Conservation (phyloP, 495 filamentous ascomycete species). For the Penicillium subrubescens region DNA sequence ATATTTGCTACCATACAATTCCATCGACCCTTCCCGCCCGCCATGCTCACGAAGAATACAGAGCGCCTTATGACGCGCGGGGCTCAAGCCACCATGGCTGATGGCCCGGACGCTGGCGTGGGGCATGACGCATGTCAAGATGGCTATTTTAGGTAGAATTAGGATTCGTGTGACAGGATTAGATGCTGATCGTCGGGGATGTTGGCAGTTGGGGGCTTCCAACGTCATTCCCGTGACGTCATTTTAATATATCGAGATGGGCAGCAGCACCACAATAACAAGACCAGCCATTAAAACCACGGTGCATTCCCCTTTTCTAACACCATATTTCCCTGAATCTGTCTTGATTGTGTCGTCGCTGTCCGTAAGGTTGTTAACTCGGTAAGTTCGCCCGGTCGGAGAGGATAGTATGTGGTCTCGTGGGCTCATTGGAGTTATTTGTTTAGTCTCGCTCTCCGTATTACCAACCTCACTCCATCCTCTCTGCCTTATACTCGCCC, state of each 20-base stretch:
- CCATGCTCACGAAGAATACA: background rate
- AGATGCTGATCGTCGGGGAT: conserved; percentile 17
- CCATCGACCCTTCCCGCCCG: background rate
- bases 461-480: background rate
- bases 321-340: background rate
- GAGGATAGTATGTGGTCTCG: background rate
- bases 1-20: background rate
- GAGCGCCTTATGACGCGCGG: conserved; percentile 19
- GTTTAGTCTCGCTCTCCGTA: background rate
- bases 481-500: conserved; percentile 5
- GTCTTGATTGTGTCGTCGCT: background rate
- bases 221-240: conserved; percentile 32
- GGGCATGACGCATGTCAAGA: conserved; percentile 31
- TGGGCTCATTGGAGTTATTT: background rate
- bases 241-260: conserved; percentile 23
- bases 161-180: conserved; percentile 2
- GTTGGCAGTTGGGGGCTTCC: conserved; percentile 1
- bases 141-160: background rate
- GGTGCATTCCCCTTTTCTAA: background rate
- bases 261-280: background rate
- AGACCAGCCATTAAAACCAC: conserved; percentile 12
- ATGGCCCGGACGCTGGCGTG: conserved; percentile 8
- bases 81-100: conserved; percentile 22
- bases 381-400: background rate
- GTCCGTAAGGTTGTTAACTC: background rate